Percentiles rank a stretch among this genome's conserved stretches.
phyloP scores from a whole-genome alignment of 225 moss, liverwort and hornwort genomes.

The Straminergon stramineum region DNA sequence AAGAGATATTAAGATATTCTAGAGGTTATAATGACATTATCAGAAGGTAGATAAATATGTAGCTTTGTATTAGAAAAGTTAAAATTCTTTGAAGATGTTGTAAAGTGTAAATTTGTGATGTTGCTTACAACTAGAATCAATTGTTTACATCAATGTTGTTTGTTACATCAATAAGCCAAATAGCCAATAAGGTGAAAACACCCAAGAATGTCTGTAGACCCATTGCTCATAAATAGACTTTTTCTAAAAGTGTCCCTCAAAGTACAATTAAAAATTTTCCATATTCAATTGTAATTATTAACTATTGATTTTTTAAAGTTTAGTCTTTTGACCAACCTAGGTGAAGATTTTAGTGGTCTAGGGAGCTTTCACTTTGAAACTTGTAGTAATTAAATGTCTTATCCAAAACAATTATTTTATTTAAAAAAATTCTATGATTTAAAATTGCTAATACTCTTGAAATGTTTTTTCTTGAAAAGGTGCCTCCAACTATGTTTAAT shows the following conservation, averaged over 20 bases:
- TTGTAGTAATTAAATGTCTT: neutral
- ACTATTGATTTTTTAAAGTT: neutral
- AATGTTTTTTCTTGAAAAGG: neutral
- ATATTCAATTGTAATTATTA: too few species aligned
- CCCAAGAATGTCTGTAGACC: rapidly evolving
- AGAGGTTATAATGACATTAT: neutral
- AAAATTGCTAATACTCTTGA: neutral
- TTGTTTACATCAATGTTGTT: neutral
- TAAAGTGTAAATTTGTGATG: neutral
- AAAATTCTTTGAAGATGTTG: neutral
- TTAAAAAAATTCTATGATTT: neutral
- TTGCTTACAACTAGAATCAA: neutral
- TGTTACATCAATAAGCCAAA: neutral
- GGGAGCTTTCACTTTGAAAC: neutral
- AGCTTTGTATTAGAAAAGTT: neutral
- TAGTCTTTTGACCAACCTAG: rapidly evolving
- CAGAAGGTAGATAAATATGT: neutral
- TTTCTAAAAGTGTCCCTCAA: rapidly evolving
- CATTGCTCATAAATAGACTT: neutral
- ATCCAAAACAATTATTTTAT: too few species aligned
- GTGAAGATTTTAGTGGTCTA: rapidly evolving
- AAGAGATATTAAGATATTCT: neutral
- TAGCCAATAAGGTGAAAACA: neutral
- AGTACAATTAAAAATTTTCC: neutral
- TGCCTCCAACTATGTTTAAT: neutral